Conservation (phyloP, 2,329 filamentous ascomycete species). For the Apiospora koreana region DNA sequence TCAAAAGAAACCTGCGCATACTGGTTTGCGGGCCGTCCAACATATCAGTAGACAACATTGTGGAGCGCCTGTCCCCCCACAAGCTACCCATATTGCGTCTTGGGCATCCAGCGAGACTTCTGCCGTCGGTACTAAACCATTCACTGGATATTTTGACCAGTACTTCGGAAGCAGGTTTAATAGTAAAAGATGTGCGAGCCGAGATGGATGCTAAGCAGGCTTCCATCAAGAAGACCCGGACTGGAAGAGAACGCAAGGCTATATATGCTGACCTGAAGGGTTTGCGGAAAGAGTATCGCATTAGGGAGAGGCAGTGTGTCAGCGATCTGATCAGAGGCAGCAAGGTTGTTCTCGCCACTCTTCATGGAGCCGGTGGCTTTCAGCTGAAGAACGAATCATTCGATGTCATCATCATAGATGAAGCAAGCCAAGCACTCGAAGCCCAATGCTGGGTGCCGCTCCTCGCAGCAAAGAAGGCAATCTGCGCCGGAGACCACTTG, state of each 20-base stretch:
- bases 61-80: slow-evolving; percentile 83
- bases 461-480: slow-evolving; percentile 76
- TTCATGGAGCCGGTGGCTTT: slow-evolving; percentile 87
- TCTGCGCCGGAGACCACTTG: slow-evolving; percentile 91
- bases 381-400: slow-evolving; percentile 81
- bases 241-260: slow-evolving; percentile 73
- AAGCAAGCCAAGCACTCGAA: slow-evolving; percentile 93
- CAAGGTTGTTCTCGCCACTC: slow-evolving; percentile 86
- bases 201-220: slow-evolving; percentile 94
- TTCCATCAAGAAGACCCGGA: slow-evolving; percentile 83
- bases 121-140: slow-evolving; percentile 85
- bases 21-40: slow-evolving; percentile 97
- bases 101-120: slow-evolving; percentile 86
- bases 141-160: slow-evolving; percentile 89
- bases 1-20: slow-evolving; percentile 71
- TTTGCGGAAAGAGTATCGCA: slow-evolving; percentile 83
- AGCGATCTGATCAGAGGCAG: slow-evolving; percentile 72
- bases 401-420: slow-evolving; percentile 93
- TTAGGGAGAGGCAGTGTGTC: slow-evolving; percentile 82
- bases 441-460: slow-evolving; percentile 97
- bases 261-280: slow-evolving; percentile 87
- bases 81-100: slow-evolving; percentile 86
- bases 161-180: slow-evolving; percentile 84
- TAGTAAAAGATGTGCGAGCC: slow-evolving; percentile 85
- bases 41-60: slow-evolving; percentile 97